Base-by-base conservation (phyloP, 345 rosid genomes). In the Bretschneidera sinensis region DNA sequence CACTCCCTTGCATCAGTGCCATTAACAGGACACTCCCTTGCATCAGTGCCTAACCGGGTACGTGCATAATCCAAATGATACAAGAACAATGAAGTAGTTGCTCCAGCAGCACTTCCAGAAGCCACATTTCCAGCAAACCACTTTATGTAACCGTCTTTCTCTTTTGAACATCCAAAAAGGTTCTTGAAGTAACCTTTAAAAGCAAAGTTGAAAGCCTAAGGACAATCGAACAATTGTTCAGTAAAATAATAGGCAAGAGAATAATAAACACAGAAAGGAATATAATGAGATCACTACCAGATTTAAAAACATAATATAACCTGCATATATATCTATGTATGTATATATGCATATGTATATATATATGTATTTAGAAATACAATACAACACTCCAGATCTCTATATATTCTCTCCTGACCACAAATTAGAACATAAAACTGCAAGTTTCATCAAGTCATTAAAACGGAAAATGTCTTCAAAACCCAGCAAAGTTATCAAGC, bases 71-170 rank as follows among this genome's bases (percentile, higher is more conserved):
- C 99, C 62, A 94, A 73, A 80, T 94, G 99, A 64, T 94, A 94
- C 3, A 94, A 71, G 52, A 94, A 78, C 67, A 86, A 59, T 0
- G 96, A 86, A 47, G 91, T 88, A 21, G 88, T 88, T 51, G 97
- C 97, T 48, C 99, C 97, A 64, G 95, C 99, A 52, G 99, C 99
- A 76, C 99, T 90, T 43, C 97, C 99, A 3, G 96, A 88, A 61
- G 97, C 96, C 33, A 90, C 70, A 22, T 94, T 94, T 23, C 96
- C 92, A 39, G 85, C 77, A 78, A 94, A 90, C 89, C 95, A 81
- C 71, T 81, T 90, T 22, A 77, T 6, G 66, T 88, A 88, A 70
- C 96, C 96, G 66, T 90, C 95, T 70, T 63, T 86, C 86, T 94
- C 97, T 70, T 83, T 88, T 9, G 97, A 88, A 66, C 71, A 45